phyloP scores from a whole-genome alignment of 768 basidiomycete species.

The Trametes coccinea region DNA sequence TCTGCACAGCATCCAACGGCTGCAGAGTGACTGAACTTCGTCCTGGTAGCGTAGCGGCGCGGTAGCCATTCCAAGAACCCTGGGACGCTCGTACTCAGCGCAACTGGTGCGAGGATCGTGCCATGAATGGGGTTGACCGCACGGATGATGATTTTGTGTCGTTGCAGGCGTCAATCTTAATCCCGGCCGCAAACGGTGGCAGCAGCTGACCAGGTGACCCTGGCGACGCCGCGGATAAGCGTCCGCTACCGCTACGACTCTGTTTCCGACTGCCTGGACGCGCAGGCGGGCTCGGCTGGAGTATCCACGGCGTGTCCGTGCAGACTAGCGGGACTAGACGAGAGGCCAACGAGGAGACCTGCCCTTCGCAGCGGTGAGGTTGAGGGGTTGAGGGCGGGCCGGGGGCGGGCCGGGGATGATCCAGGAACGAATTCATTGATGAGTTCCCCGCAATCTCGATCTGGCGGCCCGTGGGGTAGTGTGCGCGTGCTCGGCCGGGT shows the following conservation, averaged over 20 bases:
- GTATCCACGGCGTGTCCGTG: not conserved
- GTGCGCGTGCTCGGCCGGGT: not conserved
- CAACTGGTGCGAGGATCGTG: not conserved
- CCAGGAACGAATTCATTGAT: constrained; percentile 13
- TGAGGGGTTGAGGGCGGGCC: constrained; percentile 1
- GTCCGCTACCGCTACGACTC: not conserved
- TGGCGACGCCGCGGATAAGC: not conserved
- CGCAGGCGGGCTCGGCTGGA: not conserved
- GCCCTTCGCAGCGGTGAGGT: not conserved
- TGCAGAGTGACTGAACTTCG: not conserved
- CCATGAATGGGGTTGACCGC: not conserved
- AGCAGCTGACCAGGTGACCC: constrained; percentile 2
- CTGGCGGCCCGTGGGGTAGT: constrained; percentile 12
- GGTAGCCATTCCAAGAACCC: too few species aligned
- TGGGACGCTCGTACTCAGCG: too few species aligned
- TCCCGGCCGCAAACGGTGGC: not conserved
- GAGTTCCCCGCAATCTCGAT: constrained; percentile 26
- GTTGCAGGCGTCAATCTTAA: not conserved
- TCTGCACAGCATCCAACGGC: not conserved
- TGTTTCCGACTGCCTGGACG: not conserved
- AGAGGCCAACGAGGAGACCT: not conserved
- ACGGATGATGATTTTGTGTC: not conserved
- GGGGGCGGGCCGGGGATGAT: constrained; percentile 3
- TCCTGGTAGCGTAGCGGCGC: too few species aligned
- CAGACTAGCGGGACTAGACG: not conserved